A percentile compares a stretch with the other conserved stretches of the same genome.
Evolutionary conservation across 2,329 filamentous ascomycete species (phyloP).

Genomic region (Sporothrix pallida): DNA sequence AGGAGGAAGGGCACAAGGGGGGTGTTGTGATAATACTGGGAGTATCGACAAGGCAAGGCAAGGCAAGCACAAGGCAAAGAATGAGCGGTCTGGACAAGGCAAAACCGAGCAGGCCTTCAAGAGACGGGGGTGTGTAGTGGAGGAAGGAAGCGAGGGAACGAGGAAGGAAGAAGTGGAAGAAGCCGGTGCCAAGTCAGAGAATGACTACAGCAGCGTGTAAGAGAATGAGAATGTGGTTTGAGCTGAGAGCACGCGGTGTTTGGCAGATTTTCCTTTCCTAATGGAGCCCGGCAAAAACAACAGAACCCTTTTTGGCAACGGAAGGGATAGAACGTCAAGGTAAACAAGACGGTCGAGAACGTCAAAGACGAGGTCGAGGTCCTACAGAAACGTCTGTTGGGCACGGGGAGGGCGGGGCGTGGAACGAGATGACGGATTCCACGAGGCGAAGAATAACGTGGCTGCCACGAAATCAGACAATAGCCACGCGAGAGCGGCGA

Average conservation of each 20-base stretch:
- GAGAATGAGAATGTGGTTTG: conserved; percentile 17
- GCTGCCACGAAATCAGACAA: conserved; percentile 6
- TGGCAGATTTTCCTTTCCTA: conserved; percentile 16
- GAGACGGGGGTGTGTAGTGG: conserved; percentile 15
- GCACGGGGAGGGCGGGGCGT: background rate
- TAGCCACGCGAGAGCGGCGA: conserved; percentile 29
- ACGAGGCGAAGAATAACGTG: conserved; percentile 8
- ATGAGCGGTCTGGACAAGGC: conserved; percentile 23
- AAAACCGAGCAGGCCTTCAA: conserved; percentile 14
- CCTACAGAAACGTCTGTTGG: background rate
- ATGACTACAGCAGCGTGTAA: conserved; percentile 10
- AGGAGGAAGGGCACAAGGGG: conserved; percentile 24
- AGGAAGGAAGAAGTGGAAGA: conserved; percentile 11
- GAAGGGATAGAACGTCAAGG: background rate
- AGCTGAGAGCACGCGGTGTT: conserved; percentile 13
- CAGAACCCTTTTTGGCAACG: background rate
- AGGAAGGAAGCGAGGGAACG: conserved; percentile 8
- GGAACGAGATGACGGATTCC: conserved; percentile 1
- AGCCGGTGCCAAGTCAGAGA: conserved; percentile 16
- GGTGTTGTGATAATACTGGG: conserved; percentile 4
- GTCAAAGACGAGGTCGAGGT: background rate
- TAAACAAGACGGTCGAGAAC: background rate
- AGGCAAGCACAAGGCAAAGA: background rate
- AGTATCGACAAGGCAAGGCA: conserved; percentile 5
- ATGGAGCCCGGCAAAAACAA: conserved; percentile 14